Evolutionary conservation across 192 early-diverging fungal genomes (phyloP).

Genomic region (Dissophora globulifera): DNA sequence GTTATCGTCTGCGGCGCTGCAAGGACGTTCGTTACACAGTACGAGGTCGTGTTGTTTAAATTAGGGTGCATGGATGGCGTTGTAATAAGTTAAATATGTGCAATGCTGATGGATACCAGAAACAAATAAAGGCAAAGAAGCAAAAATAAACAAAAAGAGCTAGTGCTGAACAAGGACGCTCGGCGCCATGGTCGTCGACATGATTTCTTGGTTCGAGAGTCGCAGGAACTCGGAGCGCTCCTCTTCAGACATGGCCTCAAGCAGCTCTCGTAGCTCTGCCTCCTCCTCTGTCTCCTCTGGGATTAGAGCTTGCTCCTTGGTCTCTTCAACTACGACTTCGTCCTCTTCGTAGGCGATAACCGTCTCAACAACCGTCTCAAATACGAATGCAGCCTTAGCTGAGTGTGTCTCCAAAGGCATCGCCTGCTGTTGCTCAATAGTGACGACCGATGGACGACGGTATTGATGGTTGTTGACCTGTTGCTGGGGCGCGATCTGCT

Average conservation of each 20-base stretch:
- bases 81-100: too few species aligned
- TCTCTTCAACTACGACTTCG: not conserved
- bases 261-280: slow-evolving; percentile 38
- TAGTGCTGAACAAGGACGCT: slow-evolving; percentile 13
- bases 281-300: slow-evolving; percentile 36
- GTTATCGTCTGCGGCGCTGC: too few species aligned
- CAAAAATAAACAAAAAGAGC: not conserved
- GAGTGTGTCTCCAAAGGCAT: too few species aligned
- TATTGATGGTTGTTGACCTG: slow-evolving; percentile 28
- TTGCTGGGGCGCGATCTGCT: slow-evolving; percentile 16
- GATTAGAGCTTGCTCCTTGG: slow-evolving; percentile 7
- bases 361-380: slow-evolving; percentile 17
- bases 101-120: too few species aligned
- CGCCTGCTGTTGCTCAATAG: too few species aligned
- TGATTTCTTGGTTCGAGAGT: slow-evolving; percentile 11
- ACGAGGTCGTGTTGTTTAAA: too few species aligned
- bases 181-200: not conserved
- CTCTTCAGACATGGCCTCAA: slow-evolving; percentile 41
- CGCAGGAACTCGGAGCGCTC: slow-evolving; percentile 42
- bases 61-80: too few species aligned
- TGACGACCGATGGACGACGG: not conserved
- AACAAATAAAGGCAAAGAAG: too few species aligned
- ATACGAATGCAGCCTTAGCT: slow-evolving; percentile 1
- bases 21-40: too few species aligned
- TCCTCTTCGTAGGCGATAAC: slow-evolving; percentile 3